phyloP scores from a whole-genome alignment of 495 filamentous ascomycete species.

The Alectoria sarmentosa region DNA sequence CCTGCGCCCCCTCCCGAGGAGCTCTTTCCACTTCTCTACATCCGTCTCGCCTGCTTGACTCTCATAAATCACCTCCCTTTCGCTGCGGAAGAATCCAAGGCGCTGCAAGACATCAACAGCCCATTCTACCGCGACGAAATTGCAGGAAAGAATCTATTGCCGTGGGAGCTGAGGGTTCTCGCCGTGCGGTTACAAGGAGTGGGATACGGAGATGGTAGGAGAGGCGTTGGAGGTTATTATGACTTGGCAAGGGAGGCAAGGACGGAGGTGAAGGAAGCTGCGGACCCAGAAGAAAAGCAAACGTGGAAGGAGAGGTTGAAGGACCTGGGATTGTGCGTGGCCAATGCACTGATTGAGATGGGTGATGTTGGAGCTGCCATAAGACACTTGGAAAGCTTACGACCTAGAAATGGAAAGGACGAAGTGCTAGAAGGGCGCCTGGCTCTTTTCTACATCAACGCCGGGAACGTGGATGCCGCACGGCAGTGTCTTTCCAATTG shows the following conservation, averaged over 20 bases:
- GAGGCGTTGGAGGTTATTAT: slow-evolving; percentile 81
- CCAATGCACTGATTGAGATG: slow-evolving; percentile 82
- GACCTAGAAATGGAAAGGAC: slow-evolving; percentile 26
- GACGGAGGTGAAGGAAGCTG: slow-evolving; percentile 38
- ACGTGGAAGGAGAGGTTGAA: slow-evolving; percentile 62
- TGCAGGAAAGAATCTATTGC: slow-evolving; percentile 41
- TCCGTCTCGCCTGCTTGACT: slow-evolving; percentile 73
- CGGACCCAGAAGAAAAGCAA: slow-evolving; percentile 34
- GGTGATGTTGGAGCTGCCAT: slow-evolving; percentile 72
- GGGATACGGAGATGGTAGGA: slow-evolving; percentile 73
- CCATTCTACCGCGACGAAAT: slow-evolving; percentile 56
- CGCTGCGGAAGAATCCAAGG: slow-evolving; percentile 80
- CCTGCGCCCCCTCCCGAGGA: slow-evolving; percentile 48
- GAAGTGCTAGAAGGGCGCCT: slow-evolving; percentile 37
- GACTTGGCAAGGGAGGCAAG: slow-evolving; percentile 76
- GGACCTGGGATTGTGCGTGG: slow-evolving; percentile 72
- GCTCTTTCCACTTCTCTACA: slow-evolving; percentile 75
- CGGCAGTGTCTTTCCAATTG: slow-evolving; percentile 39
- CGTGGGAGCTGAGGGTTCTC: slow-evolving; percentile 81
- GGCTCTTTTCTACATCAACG: slow-evolving; percentile 62
- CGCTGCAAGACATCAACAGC: slow-evolving; percentile 70
- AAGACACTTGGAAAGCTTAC: slow-evolving; percentile 51
- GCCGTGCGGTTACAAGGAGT: slow-evolving; percentile 76
- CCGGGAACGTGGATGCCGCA: slow-evolving; percentile 71
- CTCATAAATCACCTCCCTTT: slow-evolving; percentile 61